These are phyloP conservation scores for Tagetes erecta DNA, from an alignment of 129 eudicot species.

Conservation along the genomic window DNA sequence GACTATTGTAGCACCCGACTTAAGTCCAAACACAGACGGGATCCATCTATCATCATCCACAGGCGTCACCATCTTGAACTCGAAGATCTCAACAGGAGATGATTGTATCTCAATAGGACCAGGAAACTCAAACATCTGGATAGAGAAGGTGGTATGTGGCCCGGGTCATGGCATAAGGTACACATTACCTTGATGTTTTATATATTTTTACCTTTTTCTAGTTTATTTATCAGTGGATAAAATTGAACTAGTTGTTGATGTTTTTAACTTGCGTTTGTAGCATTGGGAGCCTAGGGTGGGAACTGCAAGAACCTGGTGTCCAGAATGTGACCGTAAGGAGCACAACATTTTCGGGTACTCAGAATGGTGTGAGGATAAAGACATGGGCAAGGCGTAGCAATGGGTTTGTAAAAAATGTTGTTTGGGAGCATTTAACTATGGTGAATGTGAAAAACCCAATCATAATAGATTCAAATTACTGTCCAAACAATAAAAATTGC, in stretches of 20 bases:
- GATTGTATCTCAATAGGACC: slow-evolving; percentile 26
- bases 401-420: slow-evolving; percentile 20
- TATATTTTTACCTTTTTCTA: neutral
- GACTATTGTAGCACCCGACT: slow-evolving; percentile 6
- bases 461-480: slow-evolving; percentile 19
- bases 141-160: slow-evolving; percentile 20
- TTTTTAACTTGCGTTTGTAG: neutral
- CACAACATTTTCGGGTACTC: slow-evolving; percentile 13
- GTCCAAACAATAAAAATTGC: slow-evolving; percentile 11
- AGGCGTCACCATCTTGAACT: neutral
- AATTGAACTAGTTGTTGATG: neutral
- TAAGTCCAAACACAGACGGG: slow-evolving; percentile 14
- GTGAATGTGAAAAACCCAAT: slow-evolving; percentile 15
- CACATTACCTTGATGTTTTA: neutral
- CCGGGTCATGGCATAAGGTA: slow-evolving; percentile 33
- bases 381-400: slow-evolving; percentile 25
- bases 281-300: slow-evolving; percentile 32
- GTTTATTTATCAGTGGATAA: no score
- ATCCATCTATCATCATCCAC: slow-evolving; percentile 4
- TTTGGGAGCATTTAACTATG: slow-evolving; percentile 7
- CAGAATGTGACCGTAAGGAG: slow-evolving; percentile 20
- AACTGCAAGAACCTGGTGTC: slow-evolving; percentile 21
- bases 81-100: slow-evolving; percentile 22
- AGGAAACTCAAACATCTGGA: slow-evolving; percentile 20
- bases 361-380: slow-evolving; percentile 22